Evolutionary conservation across 352 stramenopile species (phyloP).

Genomic region (Globisporangium mamillatum): DNA sequence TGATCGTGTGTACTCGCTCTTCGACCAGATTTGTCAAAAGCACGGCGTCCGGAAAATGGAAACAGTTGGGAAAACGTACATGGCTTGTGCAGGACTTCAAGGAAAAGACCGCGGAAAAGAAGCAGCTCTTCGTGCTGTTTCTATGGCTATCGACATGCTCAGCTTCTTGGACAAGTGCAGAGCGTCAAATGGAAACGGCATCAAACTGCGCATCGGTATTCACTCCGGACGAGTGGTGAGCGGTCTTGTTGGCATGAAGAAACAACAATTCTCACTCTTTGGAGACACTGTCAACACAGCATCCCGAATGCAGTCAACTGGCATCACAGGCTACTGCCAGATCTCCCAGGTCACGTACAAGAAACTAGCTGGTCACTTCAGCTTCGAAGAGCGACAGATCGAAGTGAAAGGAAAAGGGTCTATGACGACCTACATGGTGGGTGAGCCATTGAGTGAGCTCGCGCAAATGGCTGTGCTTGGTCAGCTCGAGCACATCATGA

Average conservation of each 20-base stretch:
- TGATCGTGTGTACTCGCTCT: conserved; percentile 90
- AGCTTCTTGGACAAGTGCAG: conserved; percentile 58
- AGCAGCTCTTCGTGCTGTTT: conserved; percentile 67
- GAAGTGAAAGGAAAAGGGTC: conserved; percentile 85
- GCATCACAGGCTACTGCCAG: conserved; percentile 73
- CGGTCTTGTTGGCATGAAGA: conserved; percentile 89
- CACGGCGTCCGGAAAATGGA: conserved; percentile 93
- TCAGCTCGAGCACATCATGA: conserved; percentile 65
- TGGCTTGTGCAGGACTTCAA: conserved; percentile 84
- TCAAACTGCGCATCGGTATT: conserved; percentile 90
- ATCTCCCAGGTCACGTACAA: conserved; percentile 82
- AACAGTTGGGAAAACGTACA: conserved; percentile 91
- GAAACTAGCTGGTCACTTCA: conserved; percentile 73
- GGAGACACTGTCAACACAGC: conserved; percentile 92
- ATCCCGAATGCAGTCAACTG: conserved; percentile 89
- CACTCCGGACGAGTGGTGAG: conserved; percentile 89
- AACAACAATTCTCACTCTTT: conserved; percentile 93
- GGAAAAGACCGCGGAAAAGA: conserved; percentile 76
- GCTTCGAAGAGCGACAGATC: conserved; percentile 76
- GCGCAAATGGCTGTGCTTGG: conserved; percentile 54
- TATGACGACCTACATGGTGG: conserved; percentile 84
- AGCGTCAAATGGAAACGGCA: conserved; percentile 72
- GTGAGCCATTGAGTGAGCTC: conserved; percentile 61
- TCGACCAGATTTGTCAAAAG: conserved; percentile 90
- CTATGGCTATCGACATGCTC: conserved; percentile 82